phyloP scores from a whole-genome alignment of 2,329 filamentous ascomycete genomes.

The Malbranchea cinnamomea region DNA sequence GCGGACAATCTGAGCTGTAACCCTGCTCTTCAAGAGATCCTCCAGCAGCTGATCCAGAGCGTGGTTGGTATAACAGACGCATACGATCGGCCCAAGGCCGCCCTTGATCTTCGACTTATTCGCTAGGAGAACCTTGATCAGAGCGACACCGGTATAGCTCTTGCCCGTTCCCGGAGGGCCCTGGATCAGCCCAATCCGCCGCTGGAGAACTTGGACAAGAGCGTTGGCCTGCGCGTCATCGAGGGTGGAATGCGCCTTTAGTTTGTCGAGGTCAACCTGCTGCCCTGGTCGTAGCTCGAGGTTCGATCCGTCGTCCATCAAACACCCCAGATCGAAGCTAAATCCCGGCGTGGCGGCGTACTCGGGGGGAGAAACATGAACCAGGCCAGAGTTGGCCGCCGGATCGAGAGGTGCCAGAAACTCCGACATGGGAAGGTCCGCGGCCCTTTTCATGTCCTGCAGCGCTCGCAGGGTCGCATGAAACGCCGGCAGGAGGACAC shows the following conservation, averaged over 20 bases:
- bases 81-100: slow-evolving; percentile 32
- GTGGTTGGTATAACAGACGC: slow-evolving; percentile 50
- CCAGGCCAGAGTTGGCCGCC: background rate
- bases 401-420: slow-evolving; percentile 25
- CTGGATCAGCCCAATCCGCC: slow-evolving; percentile 47
- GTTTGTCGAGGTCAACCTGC: slow-evolving; percentile 16
- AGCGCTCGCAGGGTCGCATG: slow-evolving; percentile 41
- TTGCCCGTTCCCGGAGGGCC: slow-evolving; percentile 60
- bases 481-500: slow-evolving; percentile 44
- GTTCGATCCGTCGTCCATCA: slow-evolving; percentile 5
- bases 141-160: slow-evolving; percentile 42
- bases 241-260: slow-evolving; percentile 29
- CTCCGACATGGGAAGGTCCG: slow-evolving; percentile 35
- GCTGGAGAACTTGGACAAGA: slow-evolving; percentile 9
- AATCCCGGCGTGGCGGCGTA: slow-evolving; percentile 11
- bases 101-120: slow-evolving; percentile 15
- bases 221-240: slow-evolving; percentile 27
- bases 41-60: slow-evolving; percentile 51
- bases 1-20: slow-evolving; percentile 42
- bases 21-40: slow-evolving; percentile 45
- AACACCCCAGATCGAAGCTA: slow-evolving; percentile 11
- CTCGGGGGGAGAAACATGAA: slow-evolving; percentile 11
- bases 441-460: slow-evolving; percentile 34
- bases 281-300: slow-evolving; percentile 10
- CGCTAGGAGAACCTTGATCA: slow-evolving; percentile 35